Conservation (phyloP, 305 asterid species). For the Rubia peregrina region DNA sequence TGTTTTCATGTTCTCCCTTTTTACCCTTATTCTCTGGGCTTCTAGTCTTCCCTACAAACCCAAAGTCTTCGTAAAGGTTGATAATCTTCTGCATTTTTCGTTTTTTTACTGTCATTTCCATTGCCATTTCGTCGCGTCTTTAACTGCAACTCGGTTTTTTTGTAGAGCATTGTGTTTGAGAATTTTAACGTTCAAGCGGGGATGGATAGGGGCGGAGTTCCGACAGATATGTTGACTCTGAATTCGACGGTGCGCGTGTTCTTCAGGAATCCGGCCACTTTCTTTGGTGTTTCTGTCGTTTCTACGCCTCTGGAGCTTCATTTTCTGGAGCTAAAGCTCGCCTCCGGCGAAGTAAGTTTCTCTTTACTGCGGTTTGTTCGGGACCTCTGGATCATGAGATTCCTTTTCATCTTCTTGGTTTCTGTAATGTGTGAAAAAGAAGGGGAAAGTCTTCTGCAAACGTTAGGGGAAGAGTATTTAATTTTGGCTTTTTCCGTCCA, state of each 20-base stretch:
- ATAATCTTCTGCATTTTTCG: neutral
- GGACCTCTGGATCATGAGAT: constrained; percentile 1
- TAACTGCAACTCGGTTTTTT: neutral
- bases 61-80: constrained; percentile 53
- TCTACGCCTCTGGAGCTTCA: constrained; percentile 60
- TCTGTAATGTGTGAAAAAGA: constrained; percentile 10
- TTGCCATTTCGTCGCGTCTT: neutral
- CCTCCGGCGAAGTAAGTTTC: constrained; percentile 59
- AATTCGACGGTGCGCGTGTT: constrained; percentile 78
- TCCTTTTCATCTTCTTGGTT: constrained; percentile 12
- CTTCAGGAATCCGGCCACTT: constrained; percentile 66
- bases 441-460: neutral
- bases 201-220: constrained; percentile 68
- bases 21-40: constrained; percentile 74
- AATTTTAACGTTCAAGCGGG: constrained; percentile 84
- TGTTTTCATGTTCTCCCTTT: constrained; percentile 42
- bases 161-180: constrained; percentile 62
- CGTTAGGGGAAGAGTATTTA: neutral
- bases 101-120: neutral
- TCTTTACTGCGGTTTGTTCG: neutral
- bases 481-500: neutral
- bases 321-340: constrained; percentile 55
- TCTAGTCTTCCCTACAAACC: constrained; percentile 57
- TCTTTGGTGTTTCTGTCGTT: constrained; percentile 80
- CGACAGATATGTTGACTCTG: constrained; percentile 82